Percentiles rank a stretch among this genome's conserved stretches.
phyloP scores from a whole-genome alignment of 2,329 filamentous ascomycete species.

The Erysiphe neolycopersici region DNA sequence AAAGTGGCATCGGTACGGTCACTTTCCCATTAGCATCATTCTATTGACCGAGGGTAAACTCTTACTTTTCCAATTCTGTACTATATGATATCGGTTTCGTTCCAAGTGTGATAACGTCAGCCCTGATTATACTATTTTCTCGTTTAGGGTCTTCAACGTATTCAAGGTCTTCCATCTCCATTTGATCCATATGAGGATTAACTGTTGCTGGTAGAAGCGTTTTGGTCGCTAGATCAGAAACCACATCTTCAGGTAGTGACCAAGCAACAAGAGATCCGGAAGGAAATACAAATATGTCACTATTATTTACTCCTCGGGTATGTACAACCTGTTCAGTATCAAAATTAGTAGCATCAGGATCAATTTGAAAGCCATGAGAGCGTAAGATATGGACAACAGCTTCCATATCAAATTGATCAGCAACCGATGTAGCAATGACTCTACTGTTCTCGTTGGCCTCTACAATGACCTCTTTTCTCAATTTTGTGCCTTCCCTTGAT shows the following conservation, averaged over 20 bases:
- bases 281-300: constrained; percentile 87
- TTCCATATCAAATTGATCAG: constrained; percentile 37
- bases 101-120: constrained; percentile 71
- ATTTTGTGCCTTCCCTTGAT: constrained; percentile 18
- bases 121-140: constrained; percentile 53
- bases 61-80: constrained; percentile 14
- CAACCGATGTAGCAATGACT: constrained; percentile 33
- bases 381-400: constrained; percentile 28
- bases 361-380: constrained; percentile 31
- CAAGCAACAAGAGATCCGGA: constrained; percentile 85
- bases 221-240: constrained; percentile 39
- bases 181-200: constrained; percentile 38
- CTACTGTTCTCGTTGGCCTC: constrained; percentile 15
- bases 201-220: constrained; percentile 52
- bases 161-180: constrained; percentile 77
- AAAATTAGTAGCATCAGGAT: constrained; percentile 33
- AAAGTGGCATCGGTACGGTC: constrained; percentile 32
- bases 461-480: constrained; percentile 4
- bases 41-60: background rate
- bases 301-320: constrained; percentile 32
- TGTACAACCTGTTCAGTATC: constrained; percentile 36
- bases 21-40: constrained; percentile 3
- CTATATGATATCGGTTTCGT: constrained; percentile 31
- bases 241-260: constrained; percentile 55
- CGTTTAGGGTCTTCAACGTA: constrained; percentile 50